phyloP scores from a whole-genome alignment of 2,329 filamentous ascomycete genomes.

The Pseudogymnoascus sp. region DNA sequence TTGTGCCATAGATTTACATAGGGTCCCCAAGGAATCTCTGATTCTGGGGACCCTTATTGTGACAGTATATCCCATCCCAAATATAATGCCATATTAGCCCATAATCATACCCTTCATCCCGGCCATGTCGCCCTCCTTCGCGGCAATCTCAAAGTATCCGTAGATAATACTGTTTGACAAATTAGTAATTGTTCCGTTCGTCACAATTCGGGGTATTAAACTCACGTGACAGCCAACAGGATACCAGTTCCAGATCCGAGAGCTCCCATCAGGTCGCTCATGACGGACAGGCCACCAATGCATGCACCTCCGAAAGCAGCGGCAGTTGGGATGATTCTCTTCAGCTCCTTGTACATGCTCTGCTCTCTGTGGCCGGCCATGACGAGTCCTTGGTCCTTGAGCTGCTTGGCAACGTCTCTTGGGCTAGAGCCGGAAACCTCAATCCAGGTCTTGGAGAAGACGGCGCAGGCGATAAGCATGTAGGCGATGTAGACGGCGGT shows the following conservation, averaged over 20 bases:
- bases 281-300: conserved; percentile 94
- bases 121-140: conserved; percentile 92
- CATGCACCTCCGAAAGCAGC: conserved; percentile 97
- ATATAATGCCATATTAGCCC: conserved; percentile 41
- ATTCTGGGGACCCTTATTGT: neutral
- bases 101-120: conserved; percentile 70
- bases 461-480: conserved; percentile 94
- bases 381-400: conserved; percentile 98
- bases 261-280: conserved; percentile 90
- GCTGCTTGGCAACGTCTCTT: conserved; percentile 96
- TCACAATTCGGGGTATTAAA: conserved; percentile 32
- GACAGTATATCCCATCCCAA: conserved; percentile 8
- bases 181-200: conserved; percentile 31
- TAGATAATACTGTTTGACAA: conserved; percentile 76
- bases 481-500: conserved; percentile 92
- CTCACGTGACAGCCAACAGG: conserved; percentile 94
- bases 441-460: conserved; percentile 99
- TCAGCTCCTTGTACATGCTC: conserved; percentile 99
- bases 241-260: conserved; percentile 97
- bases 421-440: conserved; percentile 97
- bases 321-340: conserved; percentile 97
- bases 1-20: conserved; percentile 9
- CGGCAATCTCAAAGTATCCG: conserved; percentile 98
- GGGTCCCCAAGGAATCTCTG: neutral
- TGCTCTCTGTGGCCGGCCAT: conserved; percentile 99